A percentile compares a stretch with the other conserved stretches of the same genome.
phyloP scores from a whole-genome alignment of 192 early-diverging fungal genomes.

The Mortierella claussenii region DNA sequence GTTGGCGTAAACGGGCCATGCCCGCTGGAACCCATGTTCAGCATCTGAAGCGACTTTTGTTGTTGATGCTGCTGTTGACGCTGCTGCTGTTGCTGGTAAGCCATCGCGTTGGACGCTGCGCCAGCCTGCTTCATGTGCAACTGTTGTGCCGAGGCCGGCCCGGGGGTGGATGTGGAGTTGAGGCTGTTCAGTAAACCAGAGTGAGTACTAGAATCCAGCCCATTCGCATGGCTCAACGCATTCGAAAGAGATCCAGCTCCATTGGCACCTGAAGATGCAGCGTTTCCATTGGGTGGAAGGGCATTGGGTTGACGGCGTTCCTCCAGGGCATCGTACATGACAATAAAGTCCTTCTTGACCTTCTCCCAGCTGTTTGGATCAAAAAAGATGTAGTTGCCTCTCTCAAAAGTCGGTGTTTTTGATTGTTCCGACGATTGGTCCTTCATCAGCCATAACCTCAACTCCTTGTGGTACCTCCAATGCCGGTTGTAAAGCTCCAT shows the following conservation, averaged over 20 bases:
- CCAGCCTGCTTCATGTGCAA: constrained; percentile 20
- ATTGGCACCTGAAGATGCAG: constrained; percentile 12
- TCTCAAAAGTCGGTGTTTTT: constrained; percentile 77
- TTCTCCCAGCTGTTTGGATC: constrained; percentile 91
- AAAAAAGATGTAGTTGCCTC: constrained; percentile 92
- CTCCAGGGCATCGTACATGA: constrained; percentile 91
- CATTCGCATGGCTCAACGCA: constrained; percentile 16
- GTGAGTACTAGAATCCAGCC: constrained; percentile 17
- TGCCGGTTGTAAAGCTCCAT: constrained; percentile 93
- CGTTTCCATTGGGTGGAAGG: constrained; percentile 8
- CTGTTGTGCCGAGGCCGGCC: constrained; percentile 5
- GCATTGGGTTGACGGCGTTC: constrained; percentile 65
- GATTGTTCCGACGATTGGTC: constrained; percentile 71
- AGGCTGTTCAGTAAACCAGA: constrained; percentile 25
- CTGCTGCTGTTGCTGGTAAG: constrained; percentile 15
- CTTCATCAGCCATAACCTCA: constrained; percentile 92
- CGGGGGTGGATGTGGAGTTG: constrained; percentile 28
- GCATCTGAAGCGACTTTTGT: constrained; percentile 44
- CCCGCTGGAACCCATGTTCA: constrained; percentile 26
- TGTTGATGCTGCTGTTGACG: constrained; percentile 28
- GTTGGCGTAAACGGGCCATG: constrained; percentile 35
- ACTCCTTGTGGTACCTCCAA: constrained; percentile 98
- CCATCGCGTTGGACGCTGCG: not conserved
- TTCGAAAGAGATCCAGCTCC: constrained; percentile 11
- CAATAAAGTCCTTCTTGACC: constrained; percentile 89